Conservation (phyloP, 441 rosid species). For the Jatropha multifida region DNA sequence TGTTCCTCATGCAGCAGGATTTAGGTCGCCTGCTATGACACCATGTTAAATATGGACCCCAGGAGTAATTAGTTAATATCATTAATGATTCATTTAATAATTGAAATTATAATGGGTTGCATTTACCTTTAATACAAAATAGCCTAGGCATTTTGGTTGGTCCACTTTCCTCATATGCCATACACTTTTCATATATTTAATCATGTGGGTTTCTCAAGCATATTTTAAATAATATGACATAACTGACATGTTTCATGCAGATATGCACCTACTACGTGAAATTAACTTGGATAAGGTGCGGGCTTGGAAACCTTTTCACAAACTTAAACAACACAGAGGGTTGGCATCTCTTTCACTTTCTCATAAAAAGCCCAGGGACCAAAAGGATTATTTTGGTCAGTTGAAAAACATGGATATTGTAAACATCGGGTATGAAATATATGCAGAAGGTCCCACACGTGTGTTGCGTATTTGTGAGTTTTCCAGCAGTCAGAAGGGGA, state of each 20-base stretch:
- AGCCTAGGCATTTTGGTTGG: too few relatives aligned
- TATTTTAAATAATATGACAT: not conserved
- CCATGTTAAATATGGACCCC: too few relatives aligned
- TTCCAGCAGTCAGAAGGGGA: conserved; percentile 53
- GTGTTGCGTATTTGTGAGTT: conserved; percentile 80
- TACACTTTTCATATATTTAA: too few relatives aligned
- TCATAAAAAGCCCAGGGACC: conserved; percentile 42
- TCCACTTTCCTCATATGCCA: too few relatives aligned
- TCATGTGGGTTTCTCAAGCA: not conserved
- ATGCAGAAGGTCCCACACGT: conserved; percentile 89
- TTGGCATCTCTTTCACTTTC: conserved; percentile 53
- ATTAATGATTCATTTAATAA: too few relatives aligned
- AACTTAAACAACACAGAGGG: conserved; percentile 51
- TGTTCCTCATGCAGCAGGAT: too few relatives aligned
- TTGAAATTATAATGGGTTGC: too few relatives aligned
- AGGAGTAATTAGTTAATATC: too few relatives aligned
- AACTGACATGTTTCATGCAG: conserved; percentile 42
- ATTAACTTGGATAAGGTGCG: conserved; percentile 94
- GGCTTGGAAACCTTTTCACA: conserved; percentile 87
- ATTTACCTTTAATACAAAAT: too few relatives aligned
- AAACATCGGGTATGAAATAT: conserved; percentile 88
- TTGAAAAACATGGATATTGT: conserved; percentile 45
- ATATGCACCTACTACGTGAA: conserved; percentile 66
- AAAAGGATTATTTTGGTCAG: conserved; percentile 41
- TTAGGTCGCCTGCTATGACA: too few relatives aligned